A percentile compares a stretch with the other conserved stretches of the same genome.
These are phyloP conservation scores for Plenodomus tracheiphilus DNA, from an alignment of 2,329 filamentous ascomycete genomes.

Conservation along the genomic window DNA sequence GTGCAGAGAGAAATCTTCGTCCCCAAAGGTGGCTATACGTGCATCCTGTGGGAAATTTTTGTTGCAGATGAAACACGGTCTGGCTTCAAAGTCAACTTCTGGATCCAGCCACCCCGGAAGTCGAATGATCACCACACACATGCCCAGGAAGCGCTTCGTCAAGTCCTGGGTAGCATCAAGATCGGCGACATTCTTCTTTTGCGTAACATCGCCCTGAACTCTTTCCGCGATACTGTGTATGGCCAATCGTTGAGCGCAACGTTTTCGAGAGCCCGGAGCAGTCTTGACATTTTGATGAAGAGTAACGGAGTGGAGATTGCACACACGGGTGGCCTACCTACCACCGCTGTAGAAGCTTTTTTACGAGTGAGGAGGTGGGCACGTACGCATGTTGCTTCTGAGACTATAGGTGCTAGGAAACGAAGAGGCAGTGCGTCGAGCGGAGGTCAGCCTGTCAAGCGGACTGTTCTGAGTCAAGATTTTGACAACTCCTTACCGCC, in stretches of 20 bases:
- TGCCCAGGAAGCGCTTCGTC: constrained; percentile 42
- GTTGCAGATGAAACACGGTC: constrained; percentile 84
- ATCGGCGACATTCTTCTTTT: constrained; percentile 78
- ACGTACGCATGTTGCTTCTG: constrained; percentile 64
- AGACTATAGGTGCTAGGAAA: constrained; percentile 17
- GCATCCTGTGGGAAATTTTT: constrained; percentile 41
- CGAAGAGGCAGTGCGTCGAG: constrained; percentile 17
- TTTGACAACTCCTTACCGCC: constrained; percentile 33
- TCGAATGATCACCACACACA: constrained; percentile 15
- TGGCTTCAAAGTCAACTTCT: constrained; percentile 82
- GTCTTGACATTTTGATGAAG: constrained; percentile 67
- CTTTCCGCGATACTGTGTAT: constrained; percentile 77
- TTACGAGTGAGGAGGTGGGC: constrained; percentile 75
- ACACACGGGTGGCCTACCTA: constrained; percentile 39
- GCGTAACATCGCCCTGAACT: constrained; percentile 75
- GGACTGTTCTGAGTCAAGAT: constrained; percentile 6
- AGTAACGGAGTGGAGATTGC: constrained; percentile 56
- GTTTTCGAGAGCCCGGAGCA: constrained; percentile 68
- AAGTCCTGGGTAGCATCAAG: constrained; percentile 55
- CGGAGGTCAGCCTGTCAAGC: constrained; percentile 13
- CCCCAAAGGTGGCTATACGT: constrained; percentile 60
- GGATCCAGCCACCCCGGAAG: constrained; percentile 59
- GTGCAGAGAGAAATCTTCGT: constrained; percentile 70
- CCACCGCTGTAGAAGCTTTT: constrained; percentile 65
- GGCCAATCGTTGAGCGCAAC: constrained; percentile 77